phyloP scores from a whole-genome alignment of 2,329 filamentous ascomycete species.

The Apiospora hydei region DNA sequence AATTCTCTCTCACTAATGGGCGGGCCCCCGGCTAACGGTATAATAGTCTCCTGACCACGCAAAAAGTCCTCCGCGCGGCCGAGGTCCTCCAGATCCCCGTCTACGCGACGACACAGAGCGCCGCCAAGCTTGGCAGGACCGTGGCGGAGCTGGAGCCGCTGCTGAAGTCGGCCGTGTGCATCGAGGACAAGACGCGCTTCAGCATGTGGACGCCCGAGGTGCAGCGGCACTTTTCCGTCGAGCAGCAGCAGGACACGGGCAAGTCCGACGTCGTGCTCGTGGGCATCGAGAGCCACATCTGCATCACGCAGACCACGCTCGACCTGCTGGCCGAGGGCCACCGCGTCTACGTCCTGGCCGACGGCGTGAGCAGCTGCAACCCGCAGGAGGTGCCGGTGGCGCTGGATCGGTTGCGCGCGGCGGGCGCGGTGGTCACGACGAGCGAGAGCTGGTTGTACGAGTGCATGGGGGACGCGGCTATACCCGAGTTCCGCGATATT shows the following conservation, averaged over 20 bases:
- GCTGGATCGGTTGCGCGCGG: constrained; percentile 75
- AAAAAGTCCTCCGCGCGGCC: constrained; percentile 73
- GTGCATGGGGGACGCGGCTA: constrained; percentile 80
- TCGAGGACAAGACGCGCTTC: constrained; percentile 88
- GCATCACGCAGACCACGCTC: constrained; percentile 89
- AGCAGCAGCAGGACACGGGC: constrained; percentile 33
- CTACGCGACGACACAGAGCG: constrained; percentile 86
- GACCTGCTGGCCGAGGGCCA: constrained; percentile 80
- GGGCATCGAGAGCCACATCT: constrained; percentile 94
- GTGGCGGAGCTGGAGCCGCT: constrained; percentile 72
- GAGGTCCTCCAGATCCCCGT: constrained; percentile 76
- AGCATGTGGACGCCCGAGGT: constrained; percentile 83
- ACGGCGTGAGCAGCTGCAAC: constrained; percentile 90
- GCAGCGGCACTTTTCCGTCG: constrained; percentile 43
- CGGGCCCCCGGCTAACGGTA: constrained; percentile 15
- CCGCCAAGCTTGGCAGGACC: constrained; percentile 78
- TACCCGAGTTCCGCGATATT: constrained; percentile 75
- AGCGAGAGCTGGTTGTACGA: constrained; percentile 94
- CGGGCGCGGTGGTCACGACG: constrained; percentile 81
- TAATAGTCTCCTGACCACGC: constrained; percentile 67
- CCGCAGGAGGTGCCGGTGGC: constrained; percentile 81
- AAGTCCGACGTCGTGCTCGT: constrained; percentile 73
- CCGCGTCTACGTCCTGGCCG: constrained; percentile 84
- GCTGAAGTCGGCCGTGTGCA: constrained; percentile 58
- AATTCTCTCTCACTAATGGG: not conserved